A percentile compares a stretch with the other conserved stretches of the same genome.
Conservation (phyloP, 1,139 yeast genomes). For the Geotrichum europaeum region DNA sequence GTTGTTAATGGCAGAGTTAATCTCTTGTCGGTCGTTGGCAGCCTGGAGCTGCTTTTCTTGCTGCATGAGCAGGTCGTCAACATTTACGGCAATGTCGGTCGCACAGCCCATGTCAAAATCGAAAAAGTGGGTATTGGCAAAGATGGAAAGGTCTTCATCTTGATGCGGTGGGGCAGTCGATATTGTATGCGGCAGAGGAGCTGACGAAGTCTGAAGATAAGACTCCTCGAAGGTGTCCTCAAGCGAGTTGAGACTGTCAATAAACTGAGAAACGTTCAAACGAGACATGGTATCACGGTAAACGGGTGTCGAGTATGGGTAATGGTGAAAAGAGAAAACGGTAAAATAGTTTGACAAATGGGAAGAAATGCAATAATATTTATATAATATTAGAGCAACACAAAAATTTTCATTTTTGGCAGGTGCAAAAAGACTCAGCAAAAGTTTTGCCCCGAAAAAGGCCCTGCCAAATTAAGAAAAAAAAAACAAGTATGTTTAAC, state of each 20-base stretch:
- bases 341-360: neutral
- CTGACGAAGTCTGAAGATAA: neutral
- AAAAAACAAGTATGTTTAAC: neutral
- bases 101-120: slow-evolving; percentile 41
- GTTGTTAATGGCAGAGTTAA: neutral
- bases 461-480: neutral
- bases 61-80: slow-evolving; percentile 37
- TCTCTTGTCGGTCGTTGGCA: slow-evolving; percentile 3
- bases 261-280: slow-evolving; percentile 30
- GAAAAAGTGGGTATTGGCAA: slow-evolving; percentile 40
- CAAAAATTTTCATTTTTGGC: neutral
- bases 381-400: neutral
- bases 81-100: slow-evolving; percentile 38
- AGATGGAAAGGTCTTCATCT: slow-evolving; percentile 38
- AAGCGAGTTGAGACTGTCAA: slow-evolving; percentile 32
- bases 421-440: neutral
- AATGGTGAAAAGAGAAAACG: neutral
- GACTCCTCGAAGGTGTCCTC: slow-evolving; percentile 25
- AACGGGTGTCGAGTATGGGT: neutral
- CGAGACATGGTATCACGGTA: slow-evolving; percentile 18
- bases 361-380: neutral
- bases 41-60: slow-evolving; percentile 36
- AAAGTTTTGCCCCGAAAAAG: neutral
- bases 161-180: neutral
- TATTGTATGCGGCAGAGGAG: slow-evolving; percentile 1